A percentile compares a stretch with the other conserved stretches of the same genome.
These are phyloP conservation scores for Coelastrella sp. DNA, from an alignment of 139 green algal genomes.

Conservation along the genomic window DNA sequence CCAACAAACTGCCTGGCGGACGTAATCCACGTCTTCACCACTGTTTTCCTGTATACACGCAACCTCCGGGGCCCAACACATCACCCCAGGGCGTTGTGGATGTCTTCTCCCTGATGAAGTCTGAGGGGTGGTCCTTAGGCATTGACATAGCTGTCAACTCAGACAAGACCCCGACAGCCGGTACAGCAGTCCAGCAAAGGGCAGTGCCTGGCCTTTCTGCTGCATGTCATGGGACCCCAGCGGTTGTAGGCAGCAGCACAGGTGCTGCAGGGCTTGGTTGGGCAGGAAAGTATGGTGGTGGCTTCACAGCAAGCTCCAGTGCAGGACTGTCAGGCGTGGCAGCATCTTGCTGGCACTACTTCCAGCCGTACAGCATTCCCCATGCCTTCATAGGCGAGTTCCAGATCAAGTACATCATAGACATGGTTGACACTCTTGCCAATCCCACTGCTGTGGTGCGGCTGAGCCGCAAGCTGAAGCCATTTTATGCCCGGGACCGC, in stretches of 20 bases:
- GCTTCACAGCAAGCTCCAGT: background rate
- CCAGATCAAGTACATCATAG: constrained; percentile 57
- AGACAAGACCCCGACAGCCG: constrained; percentile 25
- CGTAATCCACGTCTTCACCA: constrained; percentile 65
- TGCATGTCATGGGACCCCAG: background rate
- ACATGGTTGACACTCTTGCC: constrained; percentile 23
- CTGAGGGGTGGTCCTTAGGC: constrained; percentile 47
- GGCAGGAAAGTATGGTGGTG: background rate
- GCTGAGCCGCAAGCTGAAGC: constrained; percentile 33
- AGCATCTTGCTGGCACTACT: constrained; percentile 41
- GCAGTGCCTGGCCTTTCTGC: background rate
- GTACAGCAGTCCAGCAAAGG: background rate
- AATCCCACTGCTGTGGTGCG: constrained; percentile 26
- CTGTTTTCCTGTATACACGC: constrained; percentile 61
- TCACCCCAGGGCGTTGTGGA: constrained; percentile 61
- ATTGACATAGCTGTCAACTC: constrained; percentile 51
- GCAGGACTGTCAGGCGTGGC: background rate
- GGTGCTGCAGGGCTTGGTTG: background rate
- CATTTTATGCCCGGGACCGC: constrained; percentile 14
- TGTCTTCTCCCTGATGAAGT: constrained; percentile 50
- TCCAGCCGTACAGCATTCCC: constrained; percentile 34
- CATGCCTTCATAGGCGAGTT: constrained; percentile 58
- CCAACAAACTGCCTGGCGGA: constrained; percentile 64
- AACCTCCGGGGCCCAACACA: background rate
- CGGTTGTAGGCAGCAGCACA: background rate